Percentiles rank a stretch among this genome's conserved stretches.
Evolutionary conservation across 257 asterid species (phyloP).

Genomic region (Buddleja alternifolia): DNA sequence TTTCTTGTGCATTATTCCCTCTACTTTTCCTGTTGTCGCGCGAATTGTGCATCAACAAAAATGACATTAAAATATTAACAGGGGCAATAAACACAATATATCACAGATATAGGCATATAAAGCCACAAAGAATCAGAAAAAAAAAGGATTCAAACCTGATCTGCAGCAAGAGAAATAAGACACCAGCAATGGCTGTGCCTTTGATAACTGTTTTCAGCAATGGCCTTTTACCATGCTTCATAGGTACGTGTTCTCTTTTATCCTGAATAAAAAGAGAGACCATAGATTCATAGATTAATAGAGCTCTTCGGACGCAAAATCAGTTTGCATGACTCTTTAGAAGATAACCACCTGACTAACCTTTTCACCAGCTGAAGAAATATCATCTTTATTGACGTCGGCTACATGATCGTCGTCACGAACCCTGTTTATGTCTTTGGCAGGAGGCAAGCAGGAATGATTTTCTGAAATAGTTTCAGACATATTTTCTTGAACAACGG

Average conservation of each 20-base stretch:
- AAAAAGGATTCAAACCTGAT: slow-evolving; percentile 54
- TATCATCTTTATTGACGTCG: slow-evolving; percentile 14
- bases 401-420: slow-evolving; percentile 20
- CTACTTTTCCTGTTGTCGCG: slow-evolving; percentile 45
- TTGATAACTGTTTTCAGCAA: slow-evolving; percentile 61
- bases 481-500: slow-evolving; percentile 11
- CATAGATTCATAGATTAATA: neutral
- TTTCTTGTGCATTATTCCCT: slow-evolving; percentile 38
- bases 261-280: slow-evolving; percentile 41
- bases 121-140: neutral
- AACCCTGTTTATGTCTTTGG: slow-evolving; percentile 18
- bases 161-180: slow-evolving; percentile 59
- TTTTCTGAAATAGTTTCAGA: slow-evolving; percentile 31
- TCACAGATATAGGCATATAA: neutral
- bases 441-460: slow-evolving; percentile 13
- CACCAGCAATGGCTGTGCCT: slow-evolving; percentile 82
- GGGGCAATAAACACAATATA: slow-evolving; percentile 2
- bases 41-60: slow-evolving; percentile 17
- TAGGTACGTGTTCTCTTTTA: slow-evolving; percentile 13
- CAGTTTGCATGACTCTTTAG: slow-evolving; percentile 10
- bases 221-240: slow-evolving; percentile 41
- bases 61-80: neutral
- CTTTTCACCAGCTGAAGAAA: slow-evolving; percentile 28
- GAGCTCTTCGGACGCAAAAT: neutral
- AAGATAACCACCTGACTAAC: slow-evolving; percentile 42